These are phyloP conservation scores for Colletotrichum camelliae DNA, from an alignment of 2,329 filamentous ascomycete species.

Conservation along the genomic window DNA sequence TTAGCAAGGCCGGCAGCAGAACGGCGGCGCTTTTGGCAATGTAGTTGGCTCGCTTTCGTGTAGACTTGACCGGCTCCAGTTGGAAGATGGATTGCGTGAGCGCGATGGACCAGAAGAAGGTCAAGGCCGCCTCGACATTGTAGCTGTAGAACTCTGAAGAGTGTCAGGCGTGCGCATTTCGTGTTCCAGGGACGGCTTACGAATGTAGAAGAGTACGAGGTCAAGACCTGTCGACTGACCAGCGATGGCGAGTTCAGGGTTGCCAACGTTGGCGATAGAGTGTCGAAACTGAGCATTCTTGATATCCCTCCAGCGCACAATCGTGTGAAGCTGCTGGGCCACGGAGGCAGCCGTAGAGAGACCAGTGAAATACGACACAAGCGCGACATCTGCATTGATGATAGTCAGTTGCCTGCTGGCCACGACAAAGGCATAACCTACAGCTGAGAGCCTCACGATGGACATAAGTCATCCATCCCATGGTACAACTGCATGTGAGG, in stretches of 20 bases:
- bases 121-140: conserved; percentile 52
- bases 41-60: conserved; percentile 28
- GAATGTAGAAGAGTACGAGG: conserved; percentile 51
- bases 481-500: conserved; percentile 32
- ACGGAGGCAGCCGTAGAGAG: conserved; percentile 43
- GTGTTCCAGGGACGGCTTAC: conserved; percentile 33
- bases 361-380: conserved; percentile 41
- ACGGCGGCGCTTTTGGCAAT: conserved; percentile 39
- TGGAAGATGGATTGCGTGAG: conserved; percentile 41
- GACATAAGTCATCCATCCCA: conserved; percentile 42
- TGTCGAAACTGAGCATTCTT: conserved; percentile 44
- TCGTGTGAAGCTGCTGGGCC: conserved; percentile 47
- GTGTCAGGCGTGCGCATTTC: conserved; percentile 1
- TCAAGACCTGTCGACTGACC: conserved; percentile 46
- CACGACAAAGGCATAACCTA: conserved; percentile 30
- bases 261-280: conserved; percentile 35
- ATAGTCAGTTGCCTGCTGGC: neutral
- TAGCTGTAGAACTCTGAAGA: conserved; percentile 53
- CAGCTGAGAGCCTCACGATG: conserved; percentile 47
- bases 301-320: conserved; percentile 42
- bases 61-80: conserved; percentile 30
- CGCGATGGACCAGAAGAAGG: conserved; percentile 49
- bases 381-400: conserved; percentile 40
- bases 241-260: conserved; percentile 46
- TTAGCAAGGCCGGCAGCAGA: conserved; percentile 37